These are phyloP conservation scores for Phaeosphaeria sp. DNA, from an alignment of 2,329 filamentous ascomycete genomes.

Conservation along the genomic window DNA sequence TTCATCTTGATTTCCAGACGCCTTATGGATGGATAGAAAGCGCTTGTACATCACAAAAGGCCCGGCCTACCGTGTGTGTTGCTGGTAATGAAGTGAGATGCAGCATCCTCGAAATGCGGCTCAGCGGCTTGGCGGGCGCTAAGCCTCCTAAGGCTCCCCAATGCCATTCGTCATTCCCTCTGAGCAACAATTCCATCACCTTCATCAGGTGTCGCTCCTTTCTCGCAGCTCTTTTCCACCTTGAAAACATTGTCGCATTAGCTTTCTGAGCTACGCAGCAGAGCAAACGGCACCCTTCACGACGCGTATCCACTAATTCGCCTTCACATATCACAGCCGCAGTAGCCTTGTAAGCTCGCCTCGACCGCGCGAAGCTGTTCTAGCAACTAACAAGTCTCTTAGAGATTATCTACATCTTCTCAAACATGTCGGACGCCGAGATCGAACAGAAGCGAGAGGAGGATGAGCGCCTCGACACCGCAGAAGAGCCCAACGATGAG, in stretches of 20 bases:
- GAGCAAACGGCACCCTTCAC: neutral
- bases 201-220: constrained; percentile 17
- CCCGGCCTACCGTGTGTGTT: neutral
- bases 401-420: neutral
- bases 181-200: constrained; percentile 23
- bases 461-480: constrained; percentile 42
- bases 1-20: no score
- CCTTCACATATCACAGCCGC: constrained; percentile 8
- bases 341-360: constrained; percentile 21
- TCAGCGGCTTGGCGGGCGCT: constrained; percentile 18
- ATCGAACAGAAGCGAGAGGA: constrained; percentile 38
- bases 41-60: neutral
- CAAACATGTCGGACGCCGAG: constrained; percentile 40
- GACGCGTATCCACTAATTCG: constrained; percentile 2
- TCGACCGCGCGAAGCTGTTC: constrained; percentile 6
- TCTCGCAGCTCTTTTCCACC: constrained; percentile 5
- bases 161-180: constrained; percentile 25
- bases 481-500: constrained; percentile 45
- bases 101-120: constrained; percentile 14
- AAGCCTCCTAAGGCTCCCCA: constrained; percentile 14
- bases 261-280: constrained; percentile 1
- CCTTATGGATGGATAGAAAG: neutral
- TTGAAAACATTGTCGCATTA: constrained; percentile 16
- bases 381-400: constrained; percentile 9
- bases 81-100: neutral